These are phyloP conservation scores for Termitomyces eurrhizus DNA, from an alignment of 768 basidiomycete genomes.

Conservation along the genomic window DNA sequence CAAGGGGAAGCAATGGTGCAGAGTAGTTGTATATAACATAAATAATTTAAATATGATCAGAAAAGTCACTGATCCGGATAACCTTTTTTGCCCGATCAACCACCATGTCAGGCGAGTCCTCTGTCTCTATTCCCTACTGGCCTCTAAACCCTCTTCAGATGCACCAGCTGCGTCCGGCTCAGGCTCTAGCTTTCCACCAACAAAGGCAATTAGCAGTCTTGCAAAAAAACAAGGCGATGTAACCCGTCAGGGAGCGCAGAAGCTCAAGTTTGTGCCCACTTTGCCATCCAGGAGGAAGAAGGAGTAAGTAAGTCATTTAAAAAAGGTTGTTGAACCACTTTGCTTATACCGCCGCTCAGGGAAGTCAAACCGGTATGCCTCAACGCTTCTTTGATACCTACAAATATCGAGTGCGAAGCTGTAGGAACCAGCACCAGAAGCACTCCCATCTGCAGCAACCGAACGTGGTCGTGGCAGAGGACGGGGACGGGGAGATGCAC, in stretches of 20 bases:
- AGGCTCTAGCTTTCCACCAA: conserved; percentile 24
- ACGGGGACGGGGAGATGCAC: conserved; percentile 44
- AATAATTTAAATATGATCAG: background rate
- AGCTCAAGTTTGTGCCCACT: conserved; percentile 78
- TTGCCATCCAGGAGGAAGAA: conserved; percentile 75
- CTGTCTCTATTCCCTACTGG: background rate
- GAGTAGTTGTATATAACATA: background rate
- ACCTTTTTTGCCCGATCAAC: conserved; percentile 4
- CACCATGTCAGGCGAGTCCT: conserved; percentile 25
- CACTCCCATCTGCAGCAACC: conserved; percentile 25
- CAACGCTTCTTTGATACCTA: conserved; percentile 4
- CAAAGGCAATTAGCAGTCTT: conserved; percentile 74
- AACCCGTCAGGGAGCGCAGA: conserved; percentile 70
- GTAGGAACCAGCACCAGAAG: conserved; percentile 45
- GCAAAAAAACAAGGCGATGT: conserved; percentile 70
- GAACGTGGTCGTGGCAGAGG: conserved; percentile 47
- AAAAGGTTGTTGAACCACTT: background rate
- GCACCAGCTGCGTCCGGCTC: conserved; percentile 30
- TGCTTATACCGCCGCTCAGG: conserved; percentile 28
- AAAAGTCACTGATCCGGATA: conserved; percentile 5
- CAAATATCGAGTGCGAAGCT: conserved; percentile 8
- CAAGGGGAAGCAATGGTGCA: background rate
- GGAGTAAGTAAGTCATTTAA: conserved; percentile 50
- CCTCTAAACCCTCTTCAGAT: conserved; percentile 19
- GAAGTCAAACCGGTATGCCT: conserved; percentile 60